Base-by-base conservation (phyloP, 2,329 filamentous ascomycete species). In the Dothistroma septosporum region DNA sequence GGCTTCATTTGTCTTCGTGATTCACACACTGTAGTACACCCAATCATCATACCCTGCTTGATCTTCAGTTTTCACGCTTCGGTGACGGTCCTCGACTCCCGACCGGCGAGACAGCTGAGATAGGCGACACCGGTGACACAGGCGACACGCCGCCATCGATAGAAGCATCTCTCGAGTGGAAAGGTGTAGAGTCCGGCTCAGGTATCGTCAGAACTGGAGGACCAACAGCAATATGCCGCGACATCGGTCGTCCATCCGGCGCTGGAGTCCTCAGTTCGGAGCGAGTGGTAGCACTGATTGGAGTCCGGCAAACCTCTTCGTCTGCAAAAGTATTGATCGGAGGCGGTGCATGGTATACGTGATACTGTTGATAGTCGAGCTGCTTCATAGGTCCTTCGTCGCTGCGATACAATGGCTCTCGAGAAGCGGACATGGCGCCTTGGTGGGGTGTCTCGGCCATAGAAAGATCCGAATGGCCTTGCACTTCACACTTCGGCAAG, bases 361-460 rank as follows among this genome's bases (percentile, higher is more conserved):
- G 56, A 37, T 57, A 57, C 22, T 48, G 24, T 12, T 53, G 44
- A 48, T 22, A 56, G 41, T 59, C 47, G 31, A 53, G 44, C 0
- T 57, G 44, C 49, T 33, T 57, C 24, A 21, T 50, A 14, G 53
- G 53, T 31, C 41, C 53, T 48, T 28, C 37, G 37, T 54, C 48
- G 31, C 55, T 41, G 37, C 49, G 41, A 9, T 48, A 32, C 11
- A 52, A 55, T 14, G 52, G 57, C 35, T 56, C 28, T 19, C 57
- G 32, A 28, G 21, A 53, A 7, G 59, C 41, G n/a, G 48, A 52
- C 8, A 58, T 48, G n/a, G 49, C 24, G 19, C 32, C 21, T 47
- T 59, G 53, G 5, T 62, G 60, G 12, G 59, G 57, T 22, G 58
- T 55, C 44, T 64, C 64, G 21, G 64, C 53, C 64, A 65, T 65